These are phyloP conservation scores for Apostasia ramifera DNA, from an alignment of 106 monocot species.

Conservation along the genomic window DNA sequence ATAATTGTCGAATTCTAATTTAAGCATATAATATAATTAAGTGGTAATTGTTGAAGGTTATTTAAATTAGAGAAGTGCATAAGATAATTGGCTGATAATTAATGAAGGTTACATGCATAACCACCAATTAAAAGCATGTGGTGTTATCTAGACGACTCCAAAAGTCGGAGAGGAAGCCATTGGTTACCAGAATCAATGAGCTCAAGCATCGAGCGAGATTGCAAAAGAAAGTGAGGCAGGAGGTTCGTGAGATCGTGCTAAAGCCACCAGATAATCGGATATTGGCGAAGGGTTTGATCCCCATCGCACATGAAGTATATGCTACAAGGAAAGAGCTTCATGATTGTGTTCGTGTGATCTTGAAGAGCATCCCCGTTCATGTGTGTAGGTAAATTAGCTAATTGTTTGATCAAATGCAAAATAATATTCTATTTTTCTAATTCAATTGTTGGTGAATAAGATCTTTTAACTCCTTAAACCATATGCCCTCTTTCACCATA, in stretches of 20 bases:
- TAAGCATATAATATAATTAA: too few relatives aligned
- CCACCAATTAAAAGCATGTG: neutral
- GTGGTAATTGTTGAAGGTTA: too few relatives aligned
- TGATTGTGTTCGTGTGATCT: constrained; percentile 15
- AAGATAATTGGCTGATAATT: too few relatives aligned
- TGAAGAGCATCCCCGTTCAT: constrained; percentile 24
- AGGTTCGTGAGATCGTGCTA: constrained; percentile 32
- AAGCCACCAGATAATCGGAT: constrained; percentile 40
- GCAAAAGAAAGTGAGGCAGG: constrained; percentile 18
- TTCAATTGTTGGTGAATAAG: neutral
- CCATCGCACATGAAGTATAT: constrained; percentile 32
- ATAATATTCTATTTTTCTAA: neutral
- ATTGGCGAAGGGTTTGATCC: constrained; percentile 26
- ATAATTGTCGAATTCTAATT: too few relatives aligned
- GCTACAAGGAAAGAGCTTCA: constrained; percentile 21
- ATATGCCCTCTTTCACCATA: too few relatives aligned
- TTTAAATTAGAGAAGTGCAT: too few relatives aligned
- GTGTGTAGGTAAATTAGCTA: constrained; percentile 24
- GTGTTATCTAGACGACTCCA: constrained; percentile 2
- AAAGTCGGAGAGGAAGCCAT: constrained; percentile 33
- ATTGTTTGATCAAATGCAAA: neutral
- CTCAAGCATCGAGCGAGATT: constrained; percentile 26
- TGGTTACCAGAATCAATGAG: constrained; percentile 35
- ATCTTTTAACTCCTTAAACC: too few relatives aligned
- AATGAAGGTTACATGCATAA: too few relatives aligned